Evolutionary conservation across 768 basidiomycete species (phyloP), one percentile per base, ranked within the genome.

Genomic region (Gloeophyllum trabeum): DNA sequence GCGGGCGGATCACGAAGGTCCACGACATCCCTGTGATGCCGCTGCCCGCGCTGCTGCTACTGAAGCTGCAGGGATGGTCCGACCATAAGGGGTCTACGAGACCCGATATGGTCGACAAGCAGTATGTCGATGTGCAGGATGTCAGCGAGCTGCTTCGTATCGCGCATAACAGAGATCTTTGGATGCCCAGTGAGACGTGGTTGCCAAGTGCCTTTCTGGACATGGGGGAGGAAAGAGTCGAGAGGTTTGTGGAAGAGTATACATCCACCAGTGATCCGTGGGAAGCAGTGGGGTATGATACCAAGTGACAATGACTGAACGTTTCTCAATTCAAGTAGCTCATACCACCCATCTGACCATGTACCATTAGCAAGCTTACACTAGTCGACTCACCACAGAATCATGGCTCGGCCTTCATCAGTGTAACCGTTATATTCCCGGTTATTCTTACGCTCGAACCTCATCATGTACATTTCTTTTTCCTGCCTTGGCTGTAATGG

Each of bases 121-220:
- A 62, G 41, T 51, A 54, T 26, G 48, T 60, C 6, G 71, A 73
- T 47, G 61, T 59, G 18, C 45, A 47, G 13, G 72, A 74, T 46
- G 62, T 75, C 30, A 46, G 49, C 5, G 57, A 67, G 39, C 51
- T 73, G 13, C 54, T 75, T 26, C 48, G 50, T 6, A 51, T 71
- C n/a, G n/a, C n/a, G 64, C 62, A 5, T 37, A 40, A 3, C 20
- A 32, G 38, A 24, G 40, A 38, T 12, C 43, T 42, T 13, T 35
- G 13, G 6, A 12, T 46, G 4, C 6, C 18, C 6, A 28, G 24
- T 16, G 46, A 47, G 16, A 24, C 20, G 32, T 53, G 52, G 52
- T 5, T 53, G 22, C 52, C 50, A n/a, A n/a, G 13, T 6, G 32
- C 18, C 14, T 43, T 53, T 19, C 20, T 46, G 18, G 24, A 38